Base-by-base conservation (phyloP, 192 early-diverging fungal species). In the Backusella tarrabulga region DNA sequence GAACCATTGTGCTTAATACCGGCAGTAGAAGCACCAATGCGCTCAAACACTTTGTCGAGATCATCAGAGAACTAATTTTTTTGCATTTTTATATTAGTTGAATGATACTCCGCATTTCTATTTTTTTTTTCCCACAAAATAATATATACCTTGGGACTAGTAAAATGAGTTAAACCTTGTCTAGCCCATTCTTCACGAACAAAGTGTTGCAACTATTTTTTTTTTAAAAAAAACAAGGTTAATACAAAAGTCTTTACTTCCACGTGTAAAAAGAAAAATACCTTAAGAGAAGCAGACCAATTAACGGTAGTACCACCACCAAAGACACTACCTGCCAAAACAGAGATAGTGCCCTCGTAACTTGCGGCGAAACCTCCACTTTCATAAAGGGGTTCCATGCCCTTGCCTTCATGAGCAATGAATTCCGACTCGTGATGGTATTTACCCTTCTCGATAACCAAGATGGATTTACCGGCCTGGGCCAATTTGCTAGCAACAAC, bases 261-360 rank as follows among this genome's bases (percentile, higher is more conserved):
- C 8, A 60, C 9, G 68, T 87, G 79, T 34, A 86, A 29, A 29
- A 26, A 63, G 2, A 36, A 3, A 5, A 12, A 3, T 84, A 87
- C 84, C 79, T 89, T 85, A 23, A 89, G 68, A 17, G 81, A 87
- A 32, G 86, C 84, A 23, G 78, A 84, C 91, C 93, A 93, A 80
- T 93, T 92, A 68, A 94, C 80, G 12, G 84, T 84, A 54, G 92
- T 93, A 46, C 93, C 94, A 75, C 94, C 94, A 40, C 94, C 94
- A 83, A 90, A 92, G n/a, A 91, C 88, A 38, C 77, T 78, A 12
- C 92, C 94, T 7, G 90, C 87, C 23, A 90, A 68, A 15, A 92
- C 74, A 9, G 74, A 79, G 6, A 94, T 67, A 26, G 82, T 66
- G 21, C 89, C 90, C 76, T 91, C 89, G 7, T 86, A 77, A 19